Evolutionary conservation across 73 alveolate genomes (phyloP).

Genomic region (Symbiodinium natans): DNA sequence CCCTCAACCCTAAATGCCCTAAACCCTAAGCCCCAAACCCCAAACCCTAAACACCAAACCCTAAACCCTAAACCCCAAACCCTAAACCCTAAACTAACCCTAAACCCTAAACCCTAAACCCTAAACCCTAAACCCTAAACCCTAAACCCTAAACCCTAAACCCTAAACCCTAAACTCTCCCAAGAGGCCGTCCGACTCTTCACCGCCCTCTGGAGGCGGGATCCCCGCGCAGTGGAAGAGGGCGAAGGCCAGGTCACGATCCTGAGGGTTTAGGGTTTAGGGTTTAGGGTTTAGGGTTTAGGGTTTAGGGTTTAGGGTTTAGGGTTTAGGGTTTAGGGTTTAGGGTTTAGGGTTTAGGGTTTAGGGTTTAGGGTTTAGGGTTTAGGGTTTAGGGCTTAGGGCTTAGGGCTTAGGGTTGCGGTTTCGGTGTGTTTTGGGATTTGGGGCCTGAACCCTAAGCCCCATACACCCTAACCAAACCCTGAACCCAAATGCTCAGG

Average conservation of each 20-base stretch:
- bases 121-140: too few species aligned
- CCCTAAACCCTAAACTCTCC: background rate
- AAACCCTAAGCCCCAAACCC: background rate
- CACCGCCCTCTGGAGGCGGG: background rate
- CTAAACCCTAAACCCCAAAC: background rate
- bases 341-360: too few species aligned
- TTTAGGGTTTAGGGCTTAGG: background rate
- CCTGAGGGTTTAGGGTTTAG: background rate
- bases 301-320: background rate
- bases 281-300: background rate
- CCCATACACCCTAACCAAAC: too few species aligned
- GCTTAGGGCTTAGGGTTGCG: background rate
- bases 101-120: background rate
- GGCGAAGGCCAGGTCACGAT: background rate
- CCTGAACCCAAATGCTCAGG: too few species aligned
- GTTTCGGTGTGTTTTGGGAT: background rate
- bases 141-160: background rate
- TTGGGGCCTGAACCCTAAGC: background rate
- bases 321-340: too few species aligned
- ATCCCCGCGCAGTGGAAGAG: background rate
- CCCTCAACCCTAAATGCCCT: background rate
- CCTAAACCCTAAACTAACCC: background rate
- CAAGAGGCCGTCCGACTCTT: too few species aligned
- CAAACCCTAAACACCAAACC: background rate
- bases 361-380: too few species aligned